phyloP scores from a whole-genome alignment of 108 stramenopile species.

The Nitzschia sp. region DNA sequence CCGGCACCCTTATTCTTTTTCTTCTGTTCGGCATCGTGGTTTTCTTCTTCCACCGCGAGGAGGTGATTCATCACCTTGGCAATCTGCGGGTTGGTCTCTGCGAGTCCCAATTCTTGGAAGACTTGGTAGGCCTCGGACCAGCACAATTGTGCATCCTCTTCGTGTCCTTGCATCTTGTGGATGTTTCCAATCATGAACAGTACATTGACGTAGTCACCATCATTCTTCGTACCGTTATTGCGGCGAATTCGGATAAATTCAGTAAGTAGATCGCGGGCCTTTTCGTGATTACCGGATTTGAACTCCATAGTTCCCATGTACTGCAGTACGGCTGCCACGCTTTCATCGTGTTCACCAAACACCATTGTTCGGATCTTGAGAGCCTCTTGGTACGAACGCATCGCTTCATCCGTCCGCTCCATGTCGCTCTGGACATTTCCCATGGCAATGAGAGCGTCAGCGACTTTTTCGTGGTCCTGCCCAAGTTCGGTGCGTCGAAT shows the following conservation, averaged over 20 bases:
- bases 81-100: constrained; percentile 50
- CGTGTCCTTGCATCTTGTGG: constrained; percentile 56
- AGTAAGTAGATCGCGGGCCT: constrained; percentile 45
- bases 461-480: constrained; percentile 60
- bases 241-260: constrained; percentile 60
- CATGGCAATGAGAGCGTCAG: constrained; percentile 66
- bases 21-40: constrained; percentile 28
- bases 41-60: constrained; percentile 28
- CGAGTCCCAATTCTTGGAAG: constrained; percentile 46
- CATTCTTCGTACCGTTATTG: constrained; percentile 39
- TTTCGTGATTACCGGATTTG: constrained; percentile 52
- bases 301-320: constrained; percentile 74
- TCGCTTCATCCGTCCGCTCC: constrained; percentile 50
- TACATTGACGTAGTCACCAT: constrained; percentile 56
- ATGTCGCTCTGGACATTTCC: constrained; percentile 71
- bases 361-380: constrained; percentile 50
- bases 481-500: constrained; percentile 68
- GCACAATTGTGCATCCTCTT: constrained; percentile 44
- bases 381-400: constrained; percentile 60
- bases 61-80: constrained; percentile 44
- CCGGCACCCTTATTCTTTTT: constrained; percentile 1
- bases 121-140: constrained; percentile 64
- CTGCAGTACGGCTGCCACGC: constrained; percentile 60
- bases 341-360: constrained; percentile 50
- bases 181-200: constrained; percentile 72